Percentiles rank a stretch among this genome's conserved stretches.
phyloP scores from a whole-genome alignment of 129 eudicot genomes.

The Erigeron canadensis region DNA sequence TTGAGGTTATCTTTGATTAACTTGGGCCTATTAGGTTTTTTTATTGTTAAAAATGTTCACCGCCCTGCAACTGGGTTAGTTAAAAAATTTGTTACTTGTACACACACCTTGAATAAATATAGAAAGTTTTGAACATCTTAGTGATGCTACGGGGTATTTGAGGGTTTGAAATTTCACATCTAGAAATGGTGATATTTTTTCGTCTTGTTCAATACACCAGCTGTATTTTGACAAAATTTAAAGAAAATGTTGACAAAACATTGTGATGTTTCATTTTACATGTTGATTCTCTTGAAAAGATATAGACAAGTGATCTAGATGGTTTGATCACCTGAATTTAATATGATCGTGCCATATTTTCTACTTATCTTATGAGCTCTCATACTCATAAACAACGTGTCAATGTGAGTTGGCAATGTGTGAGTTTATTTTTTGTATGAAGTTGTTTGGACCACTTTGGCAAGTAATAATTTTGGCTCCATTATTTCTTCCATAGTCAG shows the following conservation, averaged over 20 bases:
- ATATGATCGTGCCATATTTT: not conserved
- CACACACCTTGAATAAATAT: not conserved
- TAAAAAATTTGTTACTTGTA: not conserved
- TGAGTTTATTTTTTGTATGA: conserved; percentile 11
- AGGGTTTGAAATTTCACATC: not conserved
- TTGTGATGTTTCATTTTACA: conserved; percentile 2
- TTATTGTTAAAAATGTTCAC: not conserved
- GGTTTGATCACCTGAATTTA: conserved; percentile 2
- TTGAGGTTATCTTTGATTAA: not conserved
- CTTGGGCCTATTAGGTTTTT: not conserved
- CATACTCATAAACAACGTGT: conserved; percentile 1
- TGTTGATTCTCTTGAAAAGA: not conserved
- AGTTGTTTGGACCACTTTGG: conserved; percentile 27
- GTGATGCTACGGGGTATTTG: not conserved
- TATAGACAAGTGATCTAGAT: not conserved
- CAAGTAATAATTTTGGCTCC: conserved; percentile 19
- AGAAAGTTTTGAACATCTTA: not conserved
- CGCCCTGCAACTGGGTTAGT: not conserved
- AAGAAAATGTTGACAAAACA: not conserved
- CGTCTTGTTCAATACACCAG: too few species aligned
- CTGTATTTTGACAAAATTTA: too few species aligned
- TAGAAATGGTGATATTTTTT: too few species aligned
- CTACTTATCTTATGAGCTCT: not conserved
- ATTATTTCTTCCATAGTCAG: not conserved
- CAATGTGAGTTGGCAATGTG: too few species aligned